Base-by-base conservation (phyloP, 1,139 yeast species). In the Blastobotrys elegans region DNA sequence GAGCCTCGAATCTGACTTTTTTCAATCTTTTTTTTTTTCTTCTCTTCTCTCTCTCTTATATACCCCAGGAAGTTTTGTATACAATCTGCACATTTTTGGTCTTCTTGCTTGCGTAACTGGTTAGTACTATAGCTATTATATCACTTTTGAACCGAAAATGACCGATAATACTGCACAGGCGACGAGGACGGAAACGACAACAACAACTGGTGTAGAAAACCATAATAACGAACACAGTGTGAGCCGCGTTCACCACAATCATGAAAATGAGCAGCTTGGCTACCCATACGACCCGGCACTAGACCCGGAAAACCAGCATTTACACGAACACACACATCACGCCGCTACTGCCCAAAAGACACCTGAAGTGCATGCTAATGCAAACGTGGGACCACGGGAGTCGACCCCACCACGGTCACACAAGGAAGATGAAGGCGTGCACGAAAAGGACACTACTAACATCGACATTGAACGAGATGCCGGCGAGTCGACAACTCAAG, bases 291-390 rank as follows among this genome's bases (percentile, higher is more conserved):
- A 62, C 42, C 60, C 65, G 1, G 66, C 65, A 5, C 54, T 63
- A 38, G 62, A 61, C 35, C 62, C 64, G 6, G 47, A 35, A 14
- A 54, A 61, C 50, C 68, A 64, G 53, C 66, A 63, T 46, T 30
- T 44, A 18, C 65, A 62, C 36, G 54, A 54, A 21, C 64, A 61
- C 43, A 41, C 53, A 3, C 60, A 59, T 22, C 67, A 63, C 43
- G 50, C 55, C 5, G 46, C 40, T 4, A 40, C 47, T 24, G 58
- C 59, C 17, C 63, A 58, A 18, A 60, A 56, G 42, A 59, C 58
- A 20, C 33, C 35, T 11, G 56, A 51, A 30, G 49, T 56, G 14
- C 61, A 59, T 38, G 64, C 64, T 24, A 57, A 58, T 38, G 37
- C 49, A 7, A 54, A 50, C n/a, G 53, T 56, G 7, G 58, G 56